These are phyloP conservation scores for Lunularia cruciata DNA, from an alignment of 225 moss, liverwort and hornwort genomes.

Conservation along the genomic window DNA sequence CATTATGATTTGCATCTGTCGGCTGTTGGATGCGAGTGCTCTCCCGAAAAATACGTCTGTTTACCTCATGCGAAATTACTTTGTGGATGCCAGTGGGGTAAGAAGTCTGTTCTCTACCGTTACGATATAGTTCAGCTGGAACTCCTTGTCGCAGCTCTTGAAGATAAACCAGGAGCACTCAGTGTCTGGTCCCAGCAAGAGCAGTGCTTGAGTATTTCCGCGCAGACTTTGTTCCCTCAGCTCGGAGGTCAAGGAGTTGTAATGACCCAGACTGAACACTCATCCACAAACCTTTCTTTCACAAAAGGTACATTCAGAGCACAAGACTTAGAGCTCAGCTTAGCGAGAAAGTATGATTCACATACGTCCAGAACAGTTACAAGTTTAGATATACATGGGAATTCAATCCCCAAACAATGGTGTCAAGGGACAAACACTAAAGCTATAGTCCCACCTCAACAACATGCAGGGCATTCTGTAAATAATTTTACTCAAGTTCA, in stretches of 20 bases:
- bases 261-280: constrained; percentile 23
- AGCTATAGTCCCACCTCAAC: constrained; percentile 9
- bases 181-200: constrained; percentile 55
- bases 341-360: constrained; percentile 12
- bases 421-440: not conserved
- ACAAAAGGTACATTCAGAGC: constrained; percentile 18
- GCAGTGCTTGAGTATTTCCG: constrained; percentile 13
- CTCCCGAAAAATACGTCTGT: constrained; percentile 83
- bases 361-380: constrained; percentile 1
- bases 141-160: constrained; percentile 78
- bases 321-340: constrained; percentile 19
- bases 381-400: constrained; percentile 12
- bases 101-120: constrained; percentile 69
- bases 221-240: not conserved
- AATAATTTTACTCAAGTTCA: constrained; percentile 34
- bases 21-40: constrained; percentile 85
- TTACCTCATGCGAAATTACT: constrained; percentile 77
- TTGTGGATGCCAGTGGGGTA: constrained; percentile 81
- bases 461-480: constrained; percentile 24
- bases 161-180: constrained; percentile 72
- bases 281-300: constrained; percentile 2
- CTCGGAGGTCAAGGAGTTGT: constrained; percentile 5
- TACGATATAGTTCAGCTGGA: constrained; percentile 62
- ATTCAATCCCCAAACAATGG: constrained; percentile 14
- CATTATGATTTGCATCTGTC: constrained; percentile 95